Evolutionary conservation across 805 yeast species (phyloP), one percentile per base, ranked within the genome.

Genomic region (Ogataea philodendri): DNA sequence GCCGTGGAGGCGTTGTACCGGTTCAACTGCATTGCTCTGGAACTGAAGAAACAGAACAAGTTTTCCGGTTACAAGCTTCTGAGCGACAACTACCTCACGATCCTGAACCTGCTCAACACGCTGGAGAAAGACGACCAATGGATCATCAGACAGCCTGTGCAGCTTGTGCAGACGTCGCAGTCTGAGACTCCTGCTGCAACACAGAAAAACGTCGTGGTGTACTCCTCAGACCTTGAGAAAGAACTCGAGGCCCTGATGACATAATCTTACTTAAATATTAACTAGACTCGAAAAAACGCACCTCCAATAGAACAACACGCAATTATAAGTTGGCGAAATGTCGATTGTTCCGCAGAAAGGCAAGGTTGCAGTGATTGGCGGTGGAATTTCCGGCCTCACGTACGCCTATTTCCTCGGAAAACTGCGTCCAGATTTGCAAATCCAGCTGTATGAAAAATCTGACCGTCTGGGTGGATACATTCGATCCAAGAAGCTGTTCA

Each of bases 361-460:
- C 23, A 39, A 29, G 14, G 78, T 88, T 2, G 88, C 84, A 1
- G 84, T 89, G 0, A 54, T 88, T 1, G 98, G 98, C 0, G 81
- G 84, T 1, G 98, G 98, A 1, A 74, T 90, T 2, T 83, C 96
- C 0, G 97, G 97, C 0, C 65, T 93, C 3, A 66, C 87, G 2
- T 84, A 74, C 52, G 75, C 83, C 1, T 83, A 81, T 50, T 84
- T 81, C 51, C 64, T 88, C 9, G 66, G 70, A 22, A 73, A 72
- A 36, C 57, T 86, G n/a, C 67, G 95, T 32, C 96, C 96, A 0
- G 96, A 88, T 56, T 49, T 85, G 13, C 59, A 63, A 4, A 70
- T 90, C 28, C 74, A 74, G 1, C 52, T 90, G 0, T 73, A 70
- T 39, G 97, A 90, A 44, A 54, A 70, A 11, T 44, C 67, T 1